Evolutionary conservation across 2,329 filamentous ascomycete species (phyloP), one percentile per base, ranked within the genome.

Genomic region (Penicillium sp.): DNA sequence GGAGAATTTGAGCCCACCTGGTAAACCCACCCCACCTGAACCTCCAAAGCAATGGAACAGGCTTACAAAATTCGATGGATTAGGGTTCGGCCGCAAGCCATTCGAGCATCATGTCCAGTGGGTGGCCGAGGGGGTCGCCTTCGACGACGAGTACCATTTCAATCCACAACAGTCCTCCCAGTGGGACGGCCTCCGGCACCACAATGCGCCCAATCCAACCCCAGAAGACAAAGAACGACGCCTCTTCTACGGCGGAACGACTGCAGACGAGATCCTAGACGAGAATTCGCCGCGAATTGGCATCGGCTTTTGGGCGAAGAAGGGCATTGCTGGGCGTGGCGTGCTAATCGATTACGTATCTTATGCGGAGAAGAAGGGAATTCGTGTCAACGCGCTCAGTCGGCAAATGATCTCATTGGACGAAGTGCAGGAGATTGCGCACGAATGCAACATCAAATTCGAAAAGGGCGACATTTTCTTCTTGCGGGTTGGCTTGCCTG

Each of bases 101-200:
- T 79, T 79, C 51, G 69, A 79, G 40, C 82, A 84, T 58, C 72
- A 76, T 35, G 82, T 84, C 65, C 81, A 81, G 65, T 69, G 66
- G 60, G 64, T 76, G 3, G 57, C 60, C 66, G 73, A 60, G 73
- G 82, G 61, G 62, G 75, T 49, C 64, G 78, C 53, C 39, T 81
- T 60, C 63, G 79, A 81, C 57, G 79, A 81, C 51, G 71, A 80
- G 30, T 81, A 81, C 58, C 72, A 75, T 47, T 77, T 81, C 64
- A 81, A 81, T 56, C 78, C 79, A 1, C 79, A 81, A 47, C 78
- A 80, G 53, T 78, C 76, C 6, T 79, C 76, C n/a, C 79, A 81
- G 58, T 82, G 79, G 79, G 79, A 82, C 56, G 79, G 79, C 0
- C 63, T 82, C 3, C 70, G 79, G 8, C 79, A 82, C 57, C 80